Evolutionary conservation across 2,329 filamentous ascomycete species (phyloP), one percentile per base, ranked within the genome.

Genomic region (Sarocladium kiliense): DNA sequence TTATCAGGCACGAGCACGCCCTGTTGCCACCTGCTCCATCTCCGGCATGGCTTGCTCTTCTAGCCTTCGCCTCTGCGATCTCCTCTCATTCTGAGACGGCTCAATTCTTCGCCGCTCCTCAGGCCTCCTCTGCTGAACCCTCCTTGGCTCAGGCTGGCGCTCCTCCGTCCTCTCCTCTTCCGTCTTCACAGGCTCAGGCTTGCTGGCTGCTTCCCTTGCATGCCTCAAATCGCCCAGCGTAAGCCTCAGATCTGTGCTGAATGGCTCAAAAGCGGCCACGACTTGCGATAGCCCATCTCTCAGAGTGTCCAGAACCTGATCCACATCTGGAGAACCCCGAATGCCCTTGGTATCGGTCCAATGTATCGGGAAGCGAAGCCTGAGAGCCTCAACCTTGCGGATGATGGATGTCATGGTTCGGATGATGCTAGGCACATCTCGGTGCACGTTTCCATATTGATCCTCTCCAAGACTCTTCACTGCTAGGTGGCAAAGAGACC

Each of bases 381-480:
- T 78, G 65, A 95, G 91, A 1, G 67, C 72, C 63, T 96, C 87
- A 3, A 96, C 74, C 60, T 84, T 84, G 55, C 75, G 78, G 55
- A 91, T 85, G 0, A 88, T 84, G 0, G 68, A 62, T 0, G 89
- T 92, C 58, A 95, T 82, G 1, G 84, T 82, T 47, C 87, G 82
- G 53, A 97, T 82, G 56, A 96, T 86, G 50, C 73, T 73, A 1
- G 88, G 83, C 2, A 97, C 84, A 60, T 94, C 89, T 42, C 85
- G 79, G 61, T 95, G 87, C n/a, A 95, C 93, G 62, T 89, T 88
- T 14, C 93, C 93, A 65, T 85, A 94, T 47, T 80, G 80, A 67
- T 97, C 93, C 69, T 97, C 92, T 3, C 76, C 75, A 54, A 97
- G 72, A 68, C 88, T 93, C 58, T 81, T 81, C 3, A 90, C 80